phyloP scores from a whole-genome alignment of 306 rosid genomes.

The Pyrus bretschneideri region DNA sequence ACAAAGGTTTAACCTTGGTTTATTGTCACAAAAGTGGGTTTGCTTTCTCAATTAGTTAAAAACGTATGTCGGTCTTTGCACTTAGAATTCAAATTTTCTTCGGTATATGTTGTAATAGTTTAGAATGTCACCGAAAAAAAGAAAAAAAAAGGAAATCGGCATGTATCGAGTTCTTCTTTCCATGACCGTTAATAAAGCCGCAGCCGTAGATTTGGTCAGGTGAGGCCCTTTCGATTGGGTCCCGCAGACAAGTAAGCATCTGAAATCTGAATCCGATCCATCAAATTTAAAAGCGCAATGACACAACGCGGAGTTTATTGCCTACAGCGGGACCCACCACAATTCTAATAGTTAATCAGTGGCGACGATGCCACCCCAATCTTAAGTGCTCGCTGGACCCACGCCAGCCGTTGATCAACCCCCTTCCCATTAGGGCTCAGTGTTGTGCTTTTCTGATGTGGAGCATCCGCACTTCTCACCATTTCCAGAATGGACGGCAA shows the following conservation, averaged over 20 bases:
- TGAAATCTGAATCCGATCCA: not conserved
- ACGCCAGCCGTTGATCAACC: conserved; percentile 2
- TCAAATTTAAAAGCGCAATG: not conserved
- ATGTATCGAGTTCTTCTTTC: not conserved
- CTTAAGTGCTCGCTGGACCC: not conserved
- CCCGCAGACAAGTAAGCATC: not conserved
- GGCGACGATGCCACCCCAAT: not conserved
- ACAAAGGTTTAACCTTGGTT: too few relatives aligned
- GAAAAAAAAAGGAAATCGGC: too few relatives aligned
- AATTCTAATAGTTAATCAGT: not conserved
- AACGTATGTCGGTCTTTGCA: too few relatives aligned
- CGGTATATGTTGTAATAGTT: too few relatives aligned
- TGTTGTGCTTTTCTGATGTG: not conserved
- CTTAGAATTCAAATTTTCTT: too few relatives aligned
- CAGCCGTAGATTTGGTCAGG: not conserved
- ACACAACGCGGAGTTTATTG: not conserved
- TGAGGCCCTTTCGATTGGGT: not conserved
- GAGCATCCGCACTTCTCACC: not conserved
- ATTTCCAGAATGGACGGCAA: not conserved
- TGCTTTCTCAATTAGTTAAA: too few relatives aligned
- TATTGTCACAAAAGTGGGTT: too few relatives aligned
- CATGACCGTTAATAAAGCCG: not conserved
- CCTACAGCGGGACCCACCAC: not conserved
- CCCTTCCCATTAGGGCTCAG: too few relatives aligned
- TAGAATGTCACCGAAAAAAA: too few relatives aligned